Evolutionary conservation across 2,329 filamentous ascomycete species (phyloP), one percentile per base, ranked within the genome.

Genomic region (Pseudonectria foliicola): DNA sequence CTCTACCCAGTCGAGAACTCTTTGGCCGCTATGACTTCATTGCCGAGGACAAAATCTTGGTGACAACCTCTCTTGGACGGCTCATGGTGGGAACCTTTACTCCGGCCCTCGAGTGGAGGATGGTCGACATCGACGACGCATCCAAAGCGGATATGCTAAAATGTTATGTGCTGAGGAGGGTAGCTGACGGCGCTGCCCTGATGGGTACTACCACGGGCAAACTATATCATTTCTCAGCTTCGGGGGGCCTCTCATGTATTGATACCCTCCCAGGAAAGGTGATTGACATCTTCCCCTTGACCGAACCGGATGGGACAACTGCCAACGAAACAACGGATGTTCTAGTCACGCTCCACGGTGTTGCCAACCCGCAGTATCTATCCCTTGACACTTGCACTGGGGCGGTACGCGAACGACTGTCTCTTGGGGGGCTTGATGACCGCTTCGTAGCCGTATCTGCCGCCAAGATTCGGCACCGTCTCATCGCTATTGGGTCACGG

Each of bases 1-100:
- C 35, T 37, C 2, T 29, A 42, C 15, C 25, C 44, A 16, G 55
- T 38, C 29, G 58, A 45, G 54, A 73, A 53, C 51, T 62, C 8
- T 73, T 84, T 39, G 73, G 75, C 36, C 69, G 73, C 28, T 87
- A 84, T 49, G 71, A 73, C 15, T 84, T 85, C 38, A 52, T 84
- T 3, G 67, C 67, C 1, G 59, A 71, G 3, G 54, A 64, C 4
- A 55, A 61, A 2, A 51, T 85, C 3, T 55, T 86, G 13, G 63
- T 74, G 4, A 70, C 68, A 1, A 81, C 79, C 0, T 77, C 71
- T 0, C 70, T 72, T 25, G 83, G 83, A 1, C 68, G 70, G 13
- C 52, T 85, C 0, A 62, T 82, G 4, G 43, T 73, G 1, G 70
- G 67, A 1, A 50, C 55, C 0, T 56, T 72, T 25, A 41, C 29